These are phyloP conservation scores for Cyathus striatus DNA, from an alignment of 768 basidiomycete species.

Conservation along the genomic window DNA sequence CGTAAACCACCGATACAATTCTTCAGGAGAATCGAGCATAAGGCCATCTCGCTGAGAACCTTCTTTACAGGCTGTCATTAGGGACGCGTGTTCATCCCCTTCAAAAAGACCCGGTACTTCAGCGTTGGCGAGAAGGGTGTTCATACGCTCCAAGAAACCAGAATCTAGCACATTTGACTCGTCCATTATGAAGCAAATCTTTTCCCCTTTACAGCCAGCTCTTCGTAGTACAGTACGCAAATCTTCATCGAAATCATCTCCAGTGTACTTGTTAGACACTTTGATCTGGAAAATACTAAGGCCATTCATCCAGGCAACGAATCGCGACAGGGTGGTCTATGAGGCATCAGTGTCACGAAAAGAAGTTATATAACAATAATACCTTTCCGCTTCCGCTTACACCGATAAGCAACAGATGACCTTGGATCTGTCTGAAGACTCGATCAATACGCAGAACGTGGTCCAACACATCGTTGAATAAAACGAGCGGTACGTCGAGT, in stretches of 20 bases:
- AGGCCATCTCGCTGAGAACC: conserved; percentile 98
- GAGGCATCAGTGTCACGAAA: conserved; percentile 5
- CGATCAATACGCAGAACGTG: conserved; percentile 97
- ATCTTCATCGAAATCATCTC: conserved; percentile 98
- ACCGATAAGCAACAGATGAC: conserved; percentile 93
- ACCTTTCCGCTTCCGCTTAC: conserved; percentile 99
- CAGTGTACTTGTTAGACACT: conserved; percentile 98
- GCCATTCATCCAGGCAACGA: conserved; percentile 99
- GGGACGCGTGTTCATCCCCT: conserved; percentile 95
- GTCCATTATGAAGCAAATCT: conserved; percentile 99
- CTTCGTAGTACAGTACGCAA: conserved; percentile 91
- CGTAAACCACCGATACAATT: conserved; percentile 98
- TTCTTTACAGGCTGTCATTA: conserved; percentile 99
- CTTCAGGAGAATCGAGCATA: conserved; percentile 97
- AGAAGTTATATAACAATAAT: conserved; percentile 10
- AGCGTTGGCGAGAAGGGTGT: conserved; percentile 97
- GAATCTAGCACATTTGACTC: conserved; percentile 99
- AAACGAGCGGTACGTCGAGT: conserved; percentile 92
- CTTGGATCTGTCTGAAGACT: conserved; percentile 97
- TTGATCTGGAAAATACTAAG: conserved; percentile 99
- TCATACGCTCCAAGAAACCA: conserved; percentile 99
- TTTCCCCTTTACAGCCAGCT: conserved; percentile 96
- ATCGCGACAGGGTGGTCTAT: conserved; percentile 97
- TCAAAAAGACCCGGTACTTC: conserved; percentile 99
- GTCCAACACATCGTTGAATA: conserved; percentile 98